Evolutionary conservation across 257 asterid genomes (phyloP).

Genomic region (Perilla frutescens): DNA sequence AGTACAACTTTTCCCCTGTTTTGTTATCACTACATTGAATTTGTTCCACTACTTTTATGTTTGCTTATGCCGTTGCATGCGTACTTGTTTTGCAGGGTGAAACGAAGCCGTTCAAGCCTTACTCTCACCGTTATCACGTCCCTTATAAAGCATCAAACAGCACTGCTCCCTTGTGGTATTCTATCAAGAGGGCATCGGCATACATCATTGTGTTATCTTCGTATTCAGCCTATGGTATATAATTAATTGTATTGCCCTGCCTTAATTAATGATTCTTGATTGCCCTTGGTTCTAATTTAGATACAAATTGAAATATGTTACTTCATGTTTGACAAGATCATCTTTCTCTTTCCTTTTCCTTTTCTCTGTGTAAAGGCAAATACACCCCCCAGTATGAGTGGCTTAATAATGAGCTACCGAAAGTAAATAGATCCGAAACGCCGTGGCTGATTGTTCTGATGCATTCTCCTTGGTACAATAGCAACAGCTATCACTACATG

Average conservation of each 20-base stretch:
- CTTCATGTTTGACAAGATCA: background rate
- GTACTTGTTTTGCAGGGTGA: conserved; percentile 69
- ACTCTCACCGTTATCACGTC: conserved; percentile 61
- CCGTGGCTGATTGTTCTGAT: conserved; percentile 89
- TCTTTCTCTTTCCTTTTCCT: background rate
- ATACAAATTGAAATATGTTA: too few relatives aligned
- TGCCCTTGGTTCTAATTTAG: background rate
- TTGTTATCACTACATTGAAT: too few relatives aligned
- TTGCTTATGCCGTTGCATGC: too few relatives aligned
- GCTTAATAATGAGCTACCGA: conserved; percentile 73
- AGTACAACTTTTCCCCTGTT: too few relatives aligned
- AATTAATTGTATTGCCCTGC: background rate
- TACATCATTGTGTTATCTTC: conserved; percentile 87
- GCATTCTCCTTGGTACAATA: conserved; percentile 96
- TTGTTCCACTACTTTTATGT: too few relatives aligned
- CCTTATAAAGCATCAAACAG: conserved; percentile 73
- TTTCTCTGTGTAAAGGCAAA: conserved; percentile 47
- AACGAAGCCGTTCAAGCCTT: conserved; percentile 83
- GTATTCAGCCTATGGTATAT: conserved; percentile 83
- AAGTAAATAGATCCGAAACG: conserved; percentile 79
- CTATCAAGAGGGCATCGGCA: conserved; percentile 93
- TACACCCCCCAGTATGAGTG: conserved; percentile 86
- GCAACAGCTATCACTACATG: conserved; percentile 81
- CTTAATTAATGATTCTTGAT: background rate
- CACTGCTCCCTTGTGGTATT: conserved; percentile 82